Conservation (phyloP, 495 filamentous ascomycete genomes). For the Recurvomyces mirabilis region DNA sequence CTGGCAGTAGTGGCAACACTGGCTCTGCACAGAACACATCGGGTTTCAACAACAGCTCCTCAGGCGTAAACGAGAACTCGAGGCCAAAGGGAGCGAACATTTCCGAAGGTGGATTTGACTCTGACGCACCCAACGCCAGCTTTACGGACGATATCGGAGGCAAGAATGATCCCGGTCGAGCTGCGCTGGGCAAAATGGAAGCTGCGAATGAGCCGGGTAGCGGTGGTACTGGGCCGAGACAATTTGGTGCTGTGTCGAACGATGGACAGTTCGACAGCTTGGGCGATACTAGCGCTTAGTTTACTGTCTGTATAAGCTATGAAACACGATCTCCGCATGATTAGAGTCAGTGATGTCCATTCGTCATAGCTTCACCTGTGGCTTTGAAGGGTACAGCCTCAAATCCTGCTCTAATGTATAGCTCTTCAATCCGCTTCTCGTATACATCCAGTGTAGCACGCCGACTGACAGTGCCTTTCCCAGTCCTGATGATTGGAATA, state of each 20-base stretch:
- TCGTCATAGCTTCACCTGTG: too few relatives aligned
- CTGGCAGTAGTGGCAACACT: neutral
- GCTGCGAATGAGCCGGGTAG: slow-evolving; percentile 35
- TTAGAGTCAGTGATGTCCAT: too few relatives aligned
- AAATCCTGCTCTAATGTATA: neutral
- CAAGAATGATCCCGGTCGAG: slow-evolving; percentile 50
- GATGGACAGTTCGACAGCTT: neutral
- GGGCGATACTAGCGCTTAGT: slow-evolving; percentile 21
- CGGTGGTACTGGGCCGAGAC: slow-evolving; percentile 30
- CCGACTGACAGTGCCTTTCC: neutral
- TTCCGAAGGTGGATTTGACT: slow-evolving; percentile 42
- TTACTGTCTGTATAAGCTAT: too few relatives aligned
- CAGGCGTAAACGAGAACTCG: neutral
- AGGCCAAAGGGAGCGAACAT: neutral
- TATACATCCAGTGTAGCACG: neutral
- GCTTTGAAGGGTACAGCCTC: neutral
- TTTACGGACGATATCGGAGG: slow-evolving; percentile 49
- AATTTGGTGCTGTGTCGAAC: slow-evolving; percentile 11
- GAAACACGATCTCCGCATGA: too few relatives aligned
- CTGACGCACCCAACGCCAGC: slow-evolving; percentile 43
- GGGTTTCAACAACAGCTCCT: neutral
- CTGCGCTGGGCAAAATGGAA: slow-evolving; percentile 35
- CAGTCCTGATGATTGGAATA: neutral
- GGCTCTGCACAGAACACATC: neutral
- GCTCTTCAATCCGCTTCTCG: neutral